A percentile compares a stretch with the other conserved stretches of the same genome.
Conservation (phyloP, 2,329 filamentous ascomycete species). For the Colletotrichum spaethianum region DNA sequence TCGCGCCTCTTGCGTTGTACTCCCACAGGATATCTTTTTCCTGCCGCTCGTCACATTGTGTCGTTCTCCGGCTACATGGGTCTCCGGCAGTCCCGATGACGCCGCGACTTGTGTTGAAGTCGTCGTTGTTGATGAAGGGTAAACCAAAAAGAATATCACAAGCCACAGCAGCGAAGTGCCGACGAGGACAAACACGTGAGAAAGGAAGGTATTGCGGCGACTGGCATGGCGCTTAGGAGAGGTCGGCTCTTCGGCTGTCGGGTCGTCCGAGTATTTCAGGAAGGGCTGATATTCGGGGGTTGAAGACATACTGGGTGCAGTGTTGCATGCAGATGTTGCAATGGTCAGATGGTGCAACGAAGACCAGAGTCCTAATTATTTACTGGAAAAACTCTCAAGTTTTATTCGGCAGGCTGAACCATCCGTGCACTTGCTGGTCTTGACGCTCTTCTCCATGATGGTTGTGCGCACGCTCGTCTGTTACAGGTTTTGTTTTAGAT, state of each 20-base stretch:
- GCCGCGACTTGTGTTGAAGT: not conserved
- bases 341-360: constrained; percentile 11
- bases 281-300: constrained; percentile 42
- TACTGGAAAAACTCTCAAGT: constrained; percentile 1
- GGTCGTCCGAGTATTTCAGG: constrained; percentile 42
- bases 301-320: constrained; percentile 35
- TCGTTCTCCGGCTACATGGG: constrained; percentile 1
- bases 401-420: constrained; percentile 23
- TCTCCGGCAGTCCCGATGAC: constrained; percentile 1
- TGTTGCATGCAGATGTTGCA: constrained; percentile 19
- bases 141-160: constrained; percentile 39
- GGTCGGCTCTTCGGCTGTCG: constrained; percentile 35
- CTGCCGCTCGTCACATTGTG: constrained; percentile 44
- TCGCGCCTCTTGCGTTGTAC: constrained; percentile 41
- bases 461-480: constrained; percentile 13
- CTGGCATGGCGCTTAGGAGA: constrained; percentile 10
- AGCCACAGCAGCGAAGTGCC: constrained; percentile 45
- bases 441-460: not conserved
- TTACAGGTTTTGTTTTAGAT: constrained; percentile 32
- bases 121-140: constrained; percentile 15
- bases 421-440: not conserved
- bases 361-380: fast-evolving
- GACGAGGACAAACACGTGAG: constrained; percentile 42
- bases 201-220: constrained; percentile 31
- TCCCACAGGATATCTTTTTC: constrained; percentile 43